These are phyloP conservation scores for Beauveria australis DNA, from an alignment of 2,329 filamentous ascomycete genomes.

Conservation along the genomic window DNA sequence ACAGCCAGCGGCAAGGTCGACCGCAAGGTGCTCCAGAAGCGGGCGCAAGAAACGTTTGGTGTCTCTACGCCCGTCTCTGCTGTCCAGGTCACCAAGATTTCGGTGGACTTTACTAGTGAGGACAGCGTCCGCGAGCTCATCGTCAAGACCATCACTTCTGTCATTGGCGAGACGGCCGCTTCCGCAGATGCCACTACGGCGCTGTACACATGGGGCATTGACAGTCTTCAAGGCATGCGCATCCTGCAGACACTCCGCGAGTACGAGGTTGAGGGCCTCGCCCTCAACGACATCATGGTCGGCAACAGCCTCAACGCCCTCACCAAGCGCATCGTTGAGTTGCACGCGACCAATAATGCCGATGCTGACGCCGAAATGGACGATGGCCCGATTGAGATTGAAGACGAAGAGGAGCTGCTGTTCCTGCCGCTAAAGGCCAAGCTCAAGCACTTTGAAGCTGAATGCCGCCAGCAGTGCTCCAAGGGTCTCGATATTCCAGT, in stretches of 20 bases:
- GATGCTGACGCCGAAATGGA: neutral
- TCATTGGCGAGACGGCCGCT: constrained; percentile 2
- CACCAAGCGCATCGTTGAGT: constrained; percentile 1
- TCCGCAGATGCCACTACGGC: neutral
- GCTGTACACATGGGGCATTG: constrained; percentile 9
- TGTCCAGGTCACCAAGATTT: neutral
- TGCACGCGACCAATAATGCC: neutral
- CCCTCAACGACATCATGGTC: constrained; percentile 6
- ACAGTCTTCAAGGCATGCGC: constrained; percentile 9
- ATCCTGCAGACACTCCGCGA: constrained; percentile 2
- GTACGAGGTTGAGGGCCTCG: constrained; percentile 2
- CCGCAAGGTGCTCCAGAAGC: constrained; percentile 7
- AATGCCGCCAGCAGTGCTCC: constrained; percentile 7
- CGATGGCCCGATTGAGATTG: constrained; percentile 6
- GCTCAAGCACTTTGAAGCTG: constrained; percentile 8
- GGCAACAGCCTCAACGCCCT: constrained; percentile 8
- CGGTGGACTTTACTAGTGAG: neutral
- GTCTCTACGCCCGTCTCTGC: neutral
- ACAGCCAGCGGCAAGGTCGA: constrained; percentile 12
- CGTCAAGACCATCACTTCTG: neutral
- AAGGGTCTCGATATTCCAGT: neutral
- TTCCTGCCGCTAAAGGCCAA: constrained; percentile 5
- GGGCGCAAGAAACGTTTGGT: constrained; percentile 3
- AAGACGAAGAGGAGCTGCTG: constrained; percentile 10
- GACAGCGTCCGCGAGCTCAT: constrained; percentile 7